Conservation (phyloP, 2,329 filamentous ascomycete genomes). For the Fusarium secorum region DNA sequence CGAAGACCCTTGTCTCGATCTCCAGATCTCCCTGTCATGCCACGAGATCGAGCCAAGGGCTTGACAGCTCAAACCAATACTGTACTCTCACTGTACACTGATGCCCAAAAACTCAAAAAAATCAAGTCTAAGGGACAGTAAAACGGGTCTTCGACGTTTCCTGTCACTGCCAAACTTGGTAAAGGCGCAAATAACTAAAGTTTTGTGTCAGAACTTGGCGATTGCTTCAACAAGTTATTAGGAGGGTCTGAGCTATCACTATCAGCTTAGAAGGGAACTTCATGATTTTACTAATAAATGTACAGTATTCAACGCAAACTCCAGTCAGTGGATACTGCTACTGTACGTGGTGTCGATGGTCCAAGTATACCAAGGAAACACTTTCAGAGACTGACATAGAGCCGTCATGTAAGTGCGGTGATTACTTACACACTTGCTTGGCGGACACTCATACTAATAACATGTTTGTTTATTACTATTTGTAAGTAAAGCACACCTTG, state of each 20-base stretch:
- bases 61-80: neutral
- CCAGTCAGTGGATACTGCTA: neutral
- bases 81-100: neutral
- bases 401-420: neutral
- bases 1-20: constrained; percentile 31
- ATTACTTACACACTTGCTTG: neutral
- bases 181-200: neutral
- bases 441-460: neutral
- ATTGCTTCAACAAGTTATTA: neutral
- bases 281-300: neutral
- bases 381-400: neutral
- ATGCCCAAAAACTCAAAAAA: neutral
- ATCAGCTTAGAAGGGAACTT: neutral
- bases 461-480: neutral
- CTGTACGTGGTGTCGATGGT: neutral
- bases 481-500: neutral
- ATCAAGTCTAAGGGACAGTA: neutral
- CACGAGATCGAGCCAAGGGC: constrained; percentile 26
- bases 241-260: neutral
- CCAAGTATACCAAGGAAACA: neutral
- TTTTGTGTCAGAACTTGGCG: neutral
- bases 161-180: constrained; percentile 7
- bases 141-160: constrained; percentile 1
- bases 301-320: neutral
- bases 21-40: constrained; percentile 23